phyloP scores from a whole-genome alignment of 768 basidiomycete species.

The Serendipita sp. region DNA sequence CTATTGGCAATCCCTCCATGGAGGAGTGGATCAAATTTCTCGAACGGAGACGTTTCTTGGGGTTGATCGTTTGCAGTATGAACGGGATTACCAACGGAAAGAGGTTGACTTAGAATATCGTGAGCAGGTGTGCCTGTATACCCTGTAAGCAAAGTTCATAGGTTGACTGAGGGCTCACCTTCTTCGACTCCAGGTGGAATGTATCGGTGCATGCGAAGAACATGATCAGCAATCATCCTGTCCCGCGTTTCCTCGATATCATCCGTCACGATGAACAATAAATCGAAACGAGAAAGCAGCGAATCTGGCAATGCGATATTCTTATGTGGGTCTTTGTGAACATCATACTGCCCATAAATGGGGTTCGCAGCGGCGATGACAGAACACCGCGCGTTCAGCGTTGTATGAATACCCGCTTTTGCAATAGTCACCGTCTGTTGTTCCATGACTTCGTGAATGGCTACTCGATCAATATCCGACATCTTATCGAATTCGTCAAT shows the following conservation, averaged over 20 bases:
- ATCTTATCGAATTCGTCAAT: slow-evolving; percentile 99
- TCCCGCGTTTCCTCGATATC: slow-evolving; percentile 93
- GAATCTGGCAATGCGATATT: slow-evolving; percentile 98
- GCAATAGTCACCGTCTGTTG: slow-evolving; percentile 99
- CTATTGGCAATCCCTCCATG: slow-evolving; percentile 59
- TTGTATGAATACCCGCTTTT: slow-evolving; percentile 97
- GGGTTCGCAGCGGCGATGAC: slow-evolving; percentile 98
- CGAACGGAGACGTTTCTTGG: slow-evolving; percentile 64
- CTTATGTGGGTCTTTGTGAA: slow-evolving; percentile 97
- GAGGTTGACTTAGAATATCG: slow-evolving; percentile 75
- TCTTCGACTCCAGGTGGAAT: slow-evolving; percentile 92
- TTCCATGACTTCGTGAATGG: slow-evolving; percentile 99
- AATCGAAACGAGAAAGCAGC: slow-evolving; percentile 92
- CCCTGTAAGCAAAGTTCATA: not conserved
- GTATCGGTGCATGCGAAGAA: slow-evolving; percentile 92
- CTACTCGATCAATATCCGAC: slow-evolving; percentile 96
- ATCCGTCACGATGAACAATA: slow-evolving; percentile 95
- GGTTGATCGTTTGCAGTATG: slow-evolving; percentile 22
- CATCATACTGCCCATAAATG: slow-evolving; percentile 96
- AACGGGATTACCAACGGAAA: slow-evolving; percentile 71
- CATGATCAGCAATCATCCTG: slow-evolving; percentile 90
- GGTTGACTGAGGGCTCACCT: slow-evolving; percentile 29
- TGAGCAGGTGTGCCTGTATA: slow-evolving; percentile 45
- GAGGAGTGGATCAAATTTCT: slow-evolving; percentile 90
- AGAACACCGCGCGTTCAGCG: slow-evolving; percentile 91